These are phyloP conservation scores for Yarrowia yakushimensis DNA, from an alignment of 805 yeast species.

Conservation along the genomic window DNA sequence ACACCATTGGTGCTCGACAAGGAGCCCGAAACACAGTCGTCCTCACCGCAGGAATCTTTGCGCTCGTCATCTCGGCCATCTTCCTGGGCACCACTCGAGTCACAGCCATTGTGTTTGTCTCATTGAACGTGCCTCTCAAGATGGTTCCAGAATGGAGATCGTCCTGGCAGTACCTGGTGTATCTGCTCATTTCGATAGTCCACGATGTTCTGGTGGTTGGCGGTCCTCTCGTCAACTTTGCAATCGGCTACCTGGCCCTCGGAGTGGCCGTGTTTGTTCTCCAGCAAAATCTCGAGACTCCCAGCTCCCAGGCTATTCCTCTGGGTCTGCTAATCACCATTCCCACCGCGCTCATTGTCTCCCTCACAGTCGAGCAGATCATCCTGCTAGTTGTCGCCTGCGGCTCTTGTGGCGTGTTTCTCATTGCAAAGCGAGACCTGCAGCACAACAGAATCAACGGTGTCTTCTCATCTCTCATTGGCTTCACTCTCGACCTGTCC, in stretches of 20 bases:
- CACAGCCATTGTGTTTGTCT: conserved; percentile 29
- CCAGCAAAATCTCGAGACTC: conserved; percentile 15
- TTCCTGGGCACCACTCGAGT: conserved; percentile 31
- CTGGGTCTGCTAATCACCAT: conserved; percentile 24
- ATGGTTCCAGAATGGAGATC: conserved; percentile 15
- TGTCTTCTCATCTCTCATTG: conserved; percentile 27
- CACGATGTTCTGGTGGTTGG: conserved; percentile 28
- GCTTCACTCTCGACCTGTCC: conserved; percentile 28
- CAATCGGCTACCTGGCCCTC: conserved; percentile 29
- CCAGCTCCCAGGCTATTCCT: conserved; percentile 15
- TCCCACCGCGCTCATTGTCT: conserved; percentile 26
- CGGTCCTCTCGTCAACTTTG: background rate
- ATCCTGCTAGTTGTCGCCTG: conserved; percentile 33
- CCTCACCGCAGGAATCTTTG: conserved; percentile 28
- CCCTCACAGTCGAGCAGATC: conserved; percentile 26
- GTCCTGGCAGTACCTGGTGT: conserved; percentile 23
- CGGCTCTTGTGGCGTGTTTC: conserved; percentile 36
- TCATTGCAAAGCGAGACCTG: conserved; percentile 34
- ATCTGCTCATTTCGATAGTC: conserved; percentile 21
- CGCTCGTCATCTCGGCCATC: conserved; percentile 30
- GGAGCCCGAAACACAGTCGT: conserved; percentile 27
- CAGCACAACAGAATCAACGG: conserved; percentile 34
- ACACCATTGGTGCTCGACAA: background rate
- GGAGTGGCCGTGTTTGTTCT: conserved; percentile 25
- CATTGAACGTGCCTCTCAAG: conserved; percentile 29